Evolutionary conservation across 257 asterid genomes (phyloP).

Genomic region (Echium plantagineum): DNA sequence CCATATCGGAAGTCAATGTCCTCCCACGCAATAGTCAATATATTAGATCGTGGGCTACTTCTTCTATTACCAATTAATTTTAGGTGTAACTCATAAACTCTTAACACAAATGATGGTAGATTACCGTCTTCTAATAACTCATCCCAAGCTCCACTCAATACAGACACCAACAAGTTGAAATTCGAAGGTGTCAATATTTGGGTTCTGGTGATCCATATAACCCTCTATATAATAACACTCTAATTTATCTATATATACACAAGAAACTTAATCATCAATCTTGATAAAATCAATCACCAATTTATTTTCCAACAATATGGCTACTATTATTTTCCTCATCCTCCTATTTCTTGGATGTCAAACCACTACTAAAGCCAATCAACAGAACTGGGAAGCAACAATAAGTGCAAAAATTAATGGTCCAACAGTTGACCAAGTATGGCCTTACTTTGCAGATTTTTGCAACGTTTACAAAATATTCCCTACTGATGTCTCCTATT

Average conservation of each 20-base stretch:
- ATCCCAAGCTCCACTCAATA: slow-evolving; percentile 63
- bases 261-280: no score
- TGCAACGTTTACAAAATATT: neutral
- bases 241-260: no score
- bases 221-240: no score
- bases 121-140: slow-evolving; percentile 68
- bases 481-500: neutral
- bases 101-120: slow-evolving; percentile 61
- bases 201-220: no score
- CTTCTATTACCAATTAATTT: no score
- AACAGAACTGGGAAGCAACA: neutral
- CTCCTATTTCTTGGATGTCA: neutral
- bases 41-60: no score
- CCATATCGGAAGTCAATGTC: no score
- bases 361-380: neutral
- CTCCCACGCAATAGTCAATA: no score
- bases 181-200: no score
- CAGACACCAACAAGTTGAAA: slow-evolving; percentile 56
- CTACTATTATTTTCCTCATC: neutral
- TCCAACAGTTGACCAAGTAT: neutral
- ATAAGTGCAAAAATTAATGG: neutral
- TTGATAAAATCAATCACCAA: no score
- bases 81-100: no score
- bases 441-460: neutral
- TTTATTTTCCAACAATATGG: no score